phyloP scores from a whole-genome alignment of 2,329 filamentous ascomycete species.

The Amauroascus niger region DNA sequence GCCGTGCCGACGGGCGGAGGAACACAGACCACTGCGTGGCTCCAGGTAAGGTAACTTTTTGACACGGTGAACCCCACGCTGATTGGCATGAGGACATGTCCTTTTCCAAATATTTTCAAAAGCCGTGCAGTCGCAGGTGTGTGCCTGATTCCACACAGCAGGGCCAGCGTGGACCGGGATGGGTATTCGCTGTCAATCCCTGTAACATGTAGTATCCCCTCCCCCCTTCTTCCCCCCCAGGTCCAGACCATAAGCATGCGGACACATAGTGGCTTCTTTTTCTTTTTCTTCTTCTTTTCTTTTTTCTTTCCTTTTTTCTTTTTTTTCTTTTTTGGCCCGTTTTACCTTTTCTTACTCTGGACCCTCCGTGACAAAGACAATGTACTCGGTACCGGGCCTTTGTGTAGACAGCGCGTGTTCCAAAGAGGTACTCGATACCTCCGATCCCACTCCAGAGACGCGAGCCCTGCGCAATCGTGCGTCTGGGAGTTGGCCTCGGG shows the following conservation, averaged over 20 bases:
- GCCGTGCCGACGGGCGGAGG: background rate
- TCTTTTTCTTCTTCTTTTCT: background rate
- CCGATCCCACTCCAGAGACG: background rate
- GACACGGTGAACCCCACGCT: background rate
- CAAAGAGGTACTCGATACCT: background rate
- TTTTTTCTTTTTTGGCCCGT: background rate
- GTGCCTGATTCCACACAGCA: conserved; percentile 10
- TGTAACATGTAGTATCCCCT: conserved; percentile 6
- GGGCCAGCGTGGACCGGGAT: conserved; percentile 7
- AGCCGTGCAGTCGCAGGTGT: conserved; percentile 3
- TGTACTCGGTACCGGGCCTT: background rate
- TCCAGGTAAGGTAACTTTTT: background rate
- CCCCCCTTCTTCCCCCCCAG: background rate
- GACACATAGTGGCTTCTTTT: background rate
- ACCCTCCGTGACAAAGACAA: background rate
- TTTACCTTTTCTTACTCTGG: background rate
- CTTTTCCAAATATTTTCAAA: conserved; percentile 1
- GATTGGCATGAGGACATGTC: background rate
- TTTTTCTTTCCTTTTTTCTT: background rate
- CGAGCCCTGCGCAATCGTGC: background rate
- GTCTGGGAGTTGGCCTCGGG: background rate
- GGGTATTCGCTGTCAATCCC: conserved; percentile 10
- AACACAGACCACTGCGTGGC: conserved; percentile 2
- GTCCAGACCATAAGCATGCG: conserved; percentile 11
- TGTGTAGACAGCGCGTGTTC: background rate